These are phyloP conservation scores for Russula abietina DNA, from an alignment of 768 basidiomycete genomes.

Conservation along the genomic window DNA sequence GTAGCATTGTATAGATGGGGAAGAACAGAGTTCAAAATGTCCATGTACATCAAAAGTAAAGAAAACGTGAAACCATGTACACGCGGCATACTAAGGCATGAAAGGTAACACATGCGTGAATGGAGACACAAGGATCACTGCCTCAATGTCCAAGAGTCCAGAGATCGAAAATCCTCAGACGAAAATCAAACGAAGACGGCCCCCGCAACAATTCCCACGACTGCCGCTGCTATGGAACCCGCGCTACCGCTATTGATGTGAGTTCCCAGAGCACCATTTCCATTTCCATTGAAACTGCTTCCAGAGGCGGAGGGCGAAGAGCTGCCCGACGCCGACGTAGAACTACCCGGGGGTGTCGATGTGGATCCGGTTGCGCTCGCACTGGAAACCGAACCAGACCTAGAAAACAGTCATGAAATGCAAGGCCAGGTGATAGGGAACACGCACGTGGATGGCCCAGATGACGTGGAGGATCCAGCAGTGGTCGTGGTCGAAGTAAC, in stretches of 20 bases:
- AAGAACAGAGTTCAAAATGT: conserved; percentile 6
- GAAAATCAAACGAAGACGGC: conserved; percentile 8
- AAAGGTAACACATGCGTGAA: not conserved
- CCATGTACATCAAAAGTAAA: conserved; percentile 6
- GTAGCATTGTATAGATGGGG: not conserved
- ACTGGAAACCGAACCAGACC: conserved; percentile 9
- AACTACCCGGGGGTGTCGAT: not conserved
- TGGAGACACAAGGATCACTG: not conserved
- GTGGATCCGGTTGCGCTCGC: not conserved
- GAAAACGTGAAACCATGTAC: not conserved
- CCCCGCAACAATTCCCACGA: conserved; percentile 17
- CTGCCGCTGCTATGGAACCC: conserved; percentile 5
- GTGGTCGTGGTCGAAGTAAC: conserved; percentile 14
- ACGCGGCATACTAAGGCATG: not conserved
- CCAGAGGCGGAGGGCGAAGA: conserved; percentile 3
- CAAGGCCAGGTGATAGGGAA: not conserved
- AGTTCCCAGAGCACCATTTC: conserved; percentile 5
- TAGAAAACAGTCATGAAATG: not conserved
- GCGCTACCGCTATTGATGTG: not conserved
- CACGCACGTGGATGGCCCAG: conserved; percentile 5
- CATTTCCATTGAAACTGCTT: conserved; percentile 12
- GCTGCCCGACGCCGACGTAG: not conserved
- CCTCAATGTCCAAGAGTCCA: conserved; percentile 8
- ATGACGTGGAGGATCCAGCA: not conserved
- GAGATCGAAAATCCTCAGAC: not conserved